Evolutionary conservation across 352 stramenopile species (phyloP).

Genomic region (Phytophthora cryptogea): DNA sequence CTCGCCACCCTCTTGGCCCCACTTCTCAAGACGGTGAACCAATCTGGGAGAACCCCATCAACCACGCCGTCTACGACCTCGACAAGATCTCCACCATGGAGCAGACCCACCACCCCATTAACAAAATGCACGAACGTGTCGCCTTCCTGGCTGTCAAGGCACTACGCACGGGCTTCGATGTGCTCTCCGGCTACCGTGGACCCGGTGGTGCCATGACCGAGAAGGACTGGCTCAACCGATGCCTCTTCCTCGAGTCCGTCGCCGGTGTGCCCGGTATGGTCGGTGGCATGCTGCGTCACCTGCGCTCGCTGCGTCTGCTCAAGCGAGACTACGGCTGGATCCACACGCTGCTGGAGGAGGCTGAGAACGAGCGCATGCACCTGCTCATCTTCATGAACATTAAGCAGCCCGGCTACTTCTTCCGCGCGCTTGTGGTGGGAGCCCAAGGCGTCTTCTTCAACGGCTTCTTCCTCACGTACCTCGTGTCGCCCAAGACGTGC

Average conservation of each 20-base stretch:
- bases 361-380: conserved; percentile 96
- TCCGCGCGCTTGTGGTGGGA: conserved; percentile 83
- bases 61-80: conserved; percentile 46
- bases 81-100: conserved; percentile 40
- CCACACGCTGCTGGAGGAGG: conserved; percentile 91
- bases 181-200: conserved; percentile 58
- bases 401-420: conserved; percentile 80
- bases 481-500: conserved; percentile 86
- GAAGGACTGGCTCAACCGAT: conserved; percentile 65
- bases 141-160: conserved; percentile 44
- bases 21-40: conserved; percentile 14
- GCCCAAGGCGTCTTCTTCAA: conserved; percentile 90
- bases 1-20: no score
- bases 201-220: conserved; percentile 65
- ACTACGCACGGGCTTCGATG: conserved; percentile 55
- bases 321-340: conserved; percentile 92
- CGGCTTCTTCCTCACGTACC: conserved; percentile 85
- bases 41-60: conserved; percentile 49
- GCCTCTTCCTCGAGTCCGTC: conserved; percentile 81
- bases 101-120: conserved; percentile 42
- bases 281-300: conserved; percentile 73
- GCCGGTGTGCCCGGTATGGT: conserved; percentile 84
- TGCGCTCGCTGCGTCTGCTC: conserved; percentile 84
- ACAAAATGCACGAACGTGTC: conserved; percentile 43
- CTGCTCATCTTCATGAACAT: conserved; percentile 91